Conservation (phyloP, 2,329 filamentous ascomycete genomes). For the Rhynchosporium secalis region DNA sequence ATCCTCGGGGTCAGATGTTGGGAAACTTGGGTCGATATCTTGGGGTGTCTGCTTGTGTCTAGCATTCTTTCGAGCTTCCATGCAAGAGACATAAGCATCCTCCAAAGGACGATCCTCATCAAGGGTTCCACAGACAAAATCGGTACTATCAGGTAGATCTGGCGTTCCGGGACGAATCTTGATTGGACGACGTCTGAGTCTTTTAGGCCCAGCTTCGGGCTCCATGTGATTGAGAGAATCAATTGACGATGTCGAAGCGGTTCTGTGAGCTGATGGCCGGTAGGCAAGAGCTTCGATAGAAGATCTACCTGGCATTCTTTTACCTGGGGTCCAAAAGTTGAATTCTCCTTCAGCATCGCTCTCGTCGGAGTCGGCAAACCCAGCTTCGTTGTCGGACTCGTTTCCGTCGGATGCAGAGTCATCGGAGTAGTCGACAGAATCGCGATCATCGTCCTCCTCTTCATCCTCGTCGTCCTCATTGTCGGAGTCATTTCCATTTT, state of each 20-base stretch:
- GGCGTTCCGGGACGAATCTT: constrained; percentile 69
- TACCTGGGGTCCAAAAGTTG: constrained; percentile 60
- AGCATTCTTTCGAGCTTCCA: constrained; percentile 76
- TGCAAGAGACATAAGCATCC: constrained; percentile 83
- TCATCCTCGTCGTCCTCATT: constrained; percentile 69
- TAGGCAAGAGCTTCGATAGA: constrained; percentile 31
- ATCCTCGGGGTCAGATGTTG: constrained; percentile 87
- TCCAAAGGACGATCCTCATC: constrained; percentile 96
- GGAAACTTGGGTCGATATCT: constrained; percentile 96
- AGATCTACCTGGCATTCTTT: constrained; percentile 37
- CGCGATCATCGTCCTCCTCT: constrained; percentile 53
- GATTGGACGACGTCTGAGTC: constrained; percentile 41
- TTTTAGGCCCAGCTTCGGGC: constrained; percentile 22
- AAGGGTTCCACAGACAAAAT: constrained; percentile 97
- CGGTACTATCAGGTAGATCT: constrained; percentile 92
- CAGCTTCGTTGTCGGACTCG: constrained; percentile 67
- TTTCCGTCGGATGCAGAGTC: constrained; percentile 69
- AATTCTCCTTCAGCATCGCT: constrained; percentile 64
- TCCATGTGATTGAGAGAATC: constrained; percentile 46
- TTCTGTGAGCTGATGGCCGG: constrained; percentile 36
- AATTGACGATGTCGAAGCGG: constrained; percentile 62
- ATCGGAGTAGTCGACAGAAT: constrained; percentile 58
- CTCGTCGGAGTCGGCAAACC: constrained; percentile 69
- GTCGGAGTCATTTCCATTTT: constrained; percentile 49
- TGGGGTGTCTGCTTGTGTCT: constrained; percentile 87